Evolutionary conservation across 1,139 yeast species (phyloP).

Genomic region (Diutina ranongensis): DNA sequence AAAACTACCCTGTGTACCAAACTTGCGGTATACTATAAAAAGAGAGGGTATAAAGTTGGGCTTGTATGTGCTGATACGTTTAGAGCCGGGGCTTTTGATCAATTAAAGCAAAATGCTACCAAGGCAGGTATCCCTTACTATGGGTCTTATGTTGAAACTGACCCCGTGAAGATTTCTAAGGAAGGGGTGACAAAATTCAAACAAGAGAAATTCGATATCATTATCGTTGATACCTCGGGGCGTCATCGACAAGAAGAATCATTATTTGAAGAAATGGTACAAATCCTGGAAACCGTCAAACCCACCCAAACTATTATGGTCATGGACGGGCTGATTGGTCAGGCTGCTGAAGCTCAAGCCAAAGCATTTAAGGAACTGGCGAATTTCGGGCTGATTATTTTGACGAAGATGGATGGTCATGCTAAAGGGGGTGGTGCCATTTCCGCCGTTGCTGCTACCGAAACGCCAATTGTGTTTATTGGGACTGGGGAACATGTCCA

Average conservation of each 20-base stretch:
- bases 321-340: slow-evolving; percentile 94
- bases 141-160: slow-evolving; percentile 92
- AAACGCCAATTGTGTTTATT: slow-evolving; percentile 91
- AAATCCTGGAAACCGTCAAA: slow-evolving; percentile 71
- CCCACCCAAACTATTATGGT: slow-evolving; percentile 98
- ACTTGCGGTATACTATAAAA: slow-evolving; percentile 86
- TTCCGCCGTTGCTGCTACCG: slow-evolving; percentile 95
- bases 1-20: slow-evolving; percentile 97
- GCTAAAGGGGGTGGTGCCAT: slow-evolving; percentile 99
- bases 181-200: slow-evolving; percentile 91
- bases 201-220: slow-evolving; percentile 83
- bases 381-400: slow-evolving; percentile 87
- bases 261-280: slow-evolving; percentile 88
- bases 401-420: slow-evolving; percentile 97
- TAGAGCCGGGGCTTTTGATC: slow-evolving; percentile 99
- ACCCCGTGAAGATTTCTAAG: slow-evolving; percentile 83
- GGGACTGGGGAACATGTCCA: slow-evolving; percentile 98
- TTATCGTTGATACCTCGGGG: slow-evolving; percentile 96
- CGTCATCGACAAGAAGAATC: slow-evolving; percentile 94
- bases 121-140: slow-evolving; percentile 89
- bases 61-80: slow-evolving; percentile 98
- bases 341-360: slow-evolving; percentile 94
- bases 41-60: slow-evolving; percentile 91
- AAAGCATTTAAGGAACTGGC: slow-evolving; percentile 88
- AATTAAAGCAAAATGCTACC: slow-evolving; percentile 92